phyloP scores from a whole-genome alignment of 768 basidiomycete genomes.

The Xanthoconium purpureum region DNA sequence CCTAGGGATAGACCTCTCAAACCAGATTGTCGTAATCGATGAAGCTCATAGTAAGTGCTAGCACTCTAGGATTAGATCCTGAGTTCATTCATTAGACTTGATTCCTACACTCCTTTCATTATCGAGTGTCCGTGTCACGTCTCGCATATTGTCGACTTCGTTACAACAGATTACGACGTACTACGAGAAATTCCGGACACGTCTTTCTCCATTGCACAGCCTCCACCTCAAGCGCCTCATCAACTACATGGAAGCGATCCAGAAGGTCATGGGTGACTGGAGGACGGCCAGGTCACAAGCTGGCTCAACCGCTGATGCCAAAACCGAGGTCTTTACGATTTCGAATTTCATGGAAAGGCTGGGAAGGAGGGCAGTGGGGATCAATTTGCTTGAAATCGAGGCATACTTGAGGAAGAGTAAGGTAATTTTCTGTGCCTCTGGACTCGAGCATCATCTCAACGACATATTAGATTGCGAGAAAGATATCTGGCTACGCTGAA shows the following conservation, averaged over 20 bases:
- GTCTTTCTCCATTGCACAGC: slow-evolving; percentile 68
- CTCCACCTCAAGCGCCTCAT: slow-evolving; percentile 80
- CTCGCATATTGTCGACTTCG: slow-evolving; percentile 54
- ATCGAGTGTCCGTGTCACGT: slow-evolving; percentile 67
- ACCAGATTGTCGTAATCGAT: slow-evolving; percentile 88
- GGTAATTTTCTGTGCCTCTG: slow-evolving; percentile 48
- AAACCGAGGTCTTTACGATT: slow-evolving; percentile 65
- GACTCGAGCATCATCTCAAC: background rate
- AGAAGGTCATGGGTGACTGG: slow-evolving; percentile 58
- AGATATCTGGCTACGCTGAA: slow-evolving; percentile 84
- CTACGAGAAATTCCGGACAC: slow-evolving; percentile 70
- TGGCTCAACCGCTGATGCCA: slow-evolving; percentile 13
- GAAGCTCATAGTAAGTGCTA: slow-evolving; percentile 87
- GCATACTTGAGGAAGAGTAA: slow-evolving; percentile 81
- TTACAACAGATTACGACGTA: slow-evolving; percentile 76
- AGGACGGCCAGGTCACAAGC: slow-evolving; percentile 21
- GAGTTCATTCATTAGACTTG: slow-evolving; percentile 54
- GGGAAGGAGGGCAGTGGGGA: slow-evolving; percentile 64
- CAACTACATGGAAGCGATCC: slow-evolving; percentile 66
- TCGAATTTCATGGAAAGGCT: slow-evolving; percentile 61
- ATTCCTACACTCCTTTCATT: slow-evolving; percentile 87
- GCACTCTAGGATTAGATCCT: background rate
- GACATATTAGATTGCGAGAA: slow-evolving; percentile 55
- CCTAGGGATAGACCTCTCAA: slow-evolving; percentile 77
- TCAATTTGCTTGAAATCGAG: slow-evolving; percentile 84